These are phyloP conservation scores for Letharia lupina DNA, from an alignment of 495 filamentous ascomycete species.

Conservation along the genomic window DNA sequence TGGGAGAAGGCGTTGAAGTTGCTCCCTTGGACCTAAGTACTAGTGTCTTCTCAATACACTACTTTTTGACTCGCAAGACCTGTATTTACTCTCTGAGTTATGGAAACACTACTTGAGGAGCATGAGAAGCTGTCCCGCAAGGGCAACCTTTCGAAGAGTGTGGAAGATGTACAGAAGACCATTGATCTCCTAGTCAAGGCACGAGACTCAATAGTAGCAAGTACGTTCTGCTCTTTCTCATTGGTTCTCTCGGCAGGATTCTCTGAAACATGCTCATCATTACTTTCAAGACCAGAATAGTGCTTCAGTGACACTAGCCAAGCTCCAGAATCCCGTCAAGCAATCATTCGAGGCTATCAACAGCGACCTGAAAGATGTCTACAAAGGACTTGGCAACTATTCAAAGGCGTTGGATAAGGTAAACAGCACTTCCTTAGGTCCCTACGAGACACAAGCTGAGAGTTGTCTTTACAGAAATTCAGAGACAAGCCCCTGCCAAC, in stretches of 20 bases:
- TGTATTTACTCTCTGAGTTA: constrained; percentile 25
- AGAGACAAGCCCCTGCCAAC: constrained; percentile 65
- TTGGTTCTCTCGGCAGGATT: not conserved
- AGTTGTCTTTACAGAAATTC: constrained; percentile 45
- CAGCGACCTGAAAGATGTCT: constrained; percentile 68
- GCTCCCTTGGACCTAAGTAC: not conserved
- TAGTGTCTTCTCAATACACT: not conserved
- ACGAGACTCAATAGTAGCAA: constrained; percentile 56
- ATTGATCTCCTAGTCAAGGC: constrained; percentile 68
- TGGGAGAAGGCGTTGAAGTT: constrained; percentile 12
- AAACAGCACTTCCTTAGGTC: constrained; percentile 5
- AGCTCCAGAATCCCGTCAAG: constrained; percentile 75
- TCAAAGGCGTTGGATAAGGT: constrained; percentile 78
- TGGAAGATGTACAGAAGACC: constrained; percentile 69
- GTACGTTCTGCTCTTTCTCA: constrained; percentile 35
- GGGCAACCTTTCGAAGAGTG: constrained; percentile 58
- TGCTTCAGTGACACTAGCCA: constrained; percentile 62
- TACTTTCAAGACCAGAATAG: constrained; percentile 52
- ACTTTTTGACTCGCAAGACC: not conserved
- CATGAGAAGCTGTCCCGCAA: constrained; percentile 59
- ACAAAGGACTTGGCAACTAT: constrained; percentile 69
- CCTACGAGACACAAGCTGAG: not conserved
- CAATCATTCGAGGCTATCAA: constrained; percentile 68
- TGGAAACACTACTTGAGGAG: constrained; percentile 68
- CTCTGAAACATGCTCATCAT: constrained; percentile 18